These are phyloP conservation scores for Clonostachys byssicola DNA, from an alignment of 2,329 filamentous ascomycete species.

Conservation along the genomic window DNA sequence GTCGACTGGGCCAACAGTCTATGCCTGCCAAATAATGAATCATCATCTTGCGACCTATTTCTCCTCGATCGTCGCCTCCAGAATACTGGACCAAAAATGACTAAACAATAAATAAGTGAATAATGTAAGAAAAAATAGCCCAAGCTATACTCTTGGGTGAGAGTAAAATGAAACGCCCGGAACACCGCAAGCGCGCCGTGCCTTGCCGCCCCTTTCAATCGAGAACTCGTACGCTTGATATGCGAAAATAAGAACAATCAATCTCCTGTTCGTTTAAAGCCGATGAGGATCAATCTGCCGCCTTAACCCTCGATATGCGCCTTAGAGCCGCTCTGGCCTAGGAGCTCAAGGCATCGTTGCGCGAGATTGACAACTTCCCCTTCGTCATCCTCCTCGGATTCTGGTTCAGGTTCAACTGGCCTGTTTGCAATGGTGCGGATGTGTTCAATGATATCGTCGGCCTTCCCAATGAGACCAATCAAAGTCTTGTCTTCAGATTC, in stretches of 20 bases:
- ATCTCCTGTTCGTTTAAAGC: no score
- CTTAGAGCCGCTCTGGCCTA: conserved; percentile 73
- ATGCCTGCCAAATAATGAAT: no score
- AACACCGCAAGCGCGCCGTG: not conserved
- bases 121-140: not conserved
- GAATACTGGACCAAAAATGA: no score
- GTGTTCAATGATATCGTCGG: conserved; percentile 87
- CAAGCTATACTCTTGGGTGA: not conserved
- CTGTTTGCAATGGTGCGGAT: conserved; percentile 89
- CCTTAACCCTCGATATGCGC: conserved; percentile 74
- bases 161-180: not conserved
- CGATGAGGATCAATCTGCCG: not conserved
- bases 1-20: no score
- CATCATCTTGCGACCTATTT: no score
- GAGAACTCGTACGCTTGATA: not conserved
- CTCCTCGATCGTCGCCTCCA: no score
- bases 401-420: conserved; percentile 81
- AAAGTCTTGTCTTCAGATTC: conserved; percentile 91
- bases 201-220: not conserved
- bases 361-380: conserved; percentile 90
- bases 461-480: conserved; percentile 84
- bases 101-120: no score
- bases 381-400: conserved; percentile 85
- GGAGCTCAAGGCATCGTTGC: conserved; percentile 80
- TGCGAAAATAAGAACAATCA: no score